Conservation (phyloP, 352 stramenopile species). For the Globisporangium polare region DNA sequence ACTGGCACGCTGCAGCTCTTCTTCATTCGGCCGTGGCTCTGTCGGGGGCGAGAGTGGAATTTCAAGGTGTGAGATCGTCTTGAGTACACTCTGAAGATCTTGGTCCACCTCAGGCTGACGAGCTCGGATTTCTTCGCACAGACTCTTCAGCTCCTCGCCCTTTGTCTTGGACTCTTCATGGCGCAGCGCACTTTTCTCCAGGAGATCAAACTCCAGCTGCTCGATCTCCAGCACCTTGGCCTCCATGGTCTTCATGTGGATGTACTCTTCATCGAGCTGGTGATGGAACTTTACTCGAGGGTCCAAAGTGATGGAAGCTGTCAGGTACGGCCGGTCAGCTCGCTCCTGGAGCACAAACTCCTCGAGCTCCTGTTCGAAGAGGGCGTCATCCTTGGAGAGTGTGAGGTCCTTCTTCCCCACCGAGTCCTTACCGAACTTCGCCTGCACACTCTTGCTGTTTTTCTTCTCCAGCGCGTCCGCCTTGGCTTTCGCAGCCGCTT, state of each 20-base stretch:
- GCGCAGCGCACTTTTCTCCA: conserved; percentile 58
- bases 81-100: conserved; percentile 27
- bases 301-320: conserved; percentile 34
- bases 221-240: conserved; percentile 40
- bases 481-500: conserved; percentile 45
- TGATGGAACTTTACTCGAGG: conserved; percentile 31
- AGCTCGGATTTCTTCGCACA: conserved; percentile 30
- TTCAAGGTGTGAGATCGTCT: conserved; percentile 30
- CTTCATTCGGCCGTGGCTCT: conserved; percentile 28
- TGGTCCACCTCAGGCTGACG: conserved; percentile 26
- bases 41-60: conserved; percentile 17
- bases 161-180: conserved; percentile 44
- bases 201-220: conserved; percentile 58
- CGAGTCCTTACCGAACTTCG: conserved; percentile 41
- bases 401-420: conserved; percentile 55
- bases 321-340: conserved; percentile 47
- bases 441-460: conserved; percentile 22
- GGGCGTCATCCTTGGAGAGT: conserved; percentile 47
- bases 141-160: conserved; percentile 25
- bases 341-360: conserved; percentile 42
- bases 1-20: conserved; percentile 35
- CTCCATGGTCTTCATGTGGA: conserved; percentile 63
- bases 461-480: conserved; percentile 34
- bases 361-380: conserved; percentile 49
- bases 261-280: conserved; percentile 49